These are phyloP conservation scores for Trifolium subterraneum DNA, from an alignment of 306 rosid species.

Conservation along the genomic window DNA sequence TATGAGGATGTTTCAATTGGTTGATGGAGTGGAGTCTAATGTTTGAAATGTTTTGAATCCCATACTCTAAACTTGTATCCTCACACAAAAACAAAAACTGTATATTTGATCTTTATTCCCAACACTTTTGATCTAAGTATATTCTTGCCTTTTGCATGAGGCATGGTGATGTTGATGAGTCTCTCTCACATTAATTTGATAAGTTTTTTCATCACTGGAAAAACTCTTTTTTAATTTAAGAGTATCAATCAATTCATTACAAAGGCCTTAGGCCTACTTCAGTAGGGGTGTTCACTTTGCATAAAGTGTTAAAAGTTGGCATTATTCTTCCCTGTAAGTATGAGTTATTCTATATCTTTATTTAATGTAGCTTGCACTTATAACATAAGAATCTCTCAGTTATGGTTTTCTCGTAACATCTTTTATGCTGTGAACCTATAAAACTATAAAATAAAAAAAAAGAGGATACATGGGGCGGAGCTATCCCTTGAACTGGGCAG, in stretches of 20 bases:
- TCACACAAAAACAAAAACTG: no score
- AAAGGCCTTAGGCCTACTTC: not conserved
- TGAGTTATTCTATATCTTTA: slow-evolving; percentile 34
- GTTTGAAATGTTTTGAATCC: not conserved
- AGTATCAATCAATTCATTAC: no score
- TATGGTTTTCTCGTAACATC: not conserved
- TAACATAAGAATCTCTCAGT: slow-evolving; percentile 36
- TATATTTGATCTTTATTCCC: not conserved
- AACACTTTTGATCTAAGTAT: not conserved
- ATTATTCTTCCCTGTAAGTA: slow-evolving; percentile 34
- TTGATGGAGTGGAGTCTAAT: not conserved
- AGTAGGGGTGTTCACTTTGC: not conserved
- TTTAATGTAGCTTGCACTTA: slow-evolving; percentile 38
- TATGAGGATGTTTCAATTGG: not conserved
- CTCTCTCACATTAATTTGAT: not conserved
- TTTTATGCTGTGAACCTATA: not conserved
- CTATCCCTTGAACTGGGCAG: no score
- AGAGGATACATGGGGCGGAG: no score
- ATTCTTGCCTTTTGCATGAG: not conserved
- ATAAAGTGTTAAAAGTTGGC: slow-evolving; percentile 46
- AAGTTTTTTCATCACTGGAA: no score
- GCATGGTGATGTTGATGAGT: not conserved
- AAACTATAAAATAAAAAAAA: not conserved
- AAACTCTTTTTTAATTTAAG: no score
- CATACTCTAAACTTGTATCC: no score